Conservation (phyloP, 148 eudicot genomes). For the Vaccinium myrtillus region DNA sequence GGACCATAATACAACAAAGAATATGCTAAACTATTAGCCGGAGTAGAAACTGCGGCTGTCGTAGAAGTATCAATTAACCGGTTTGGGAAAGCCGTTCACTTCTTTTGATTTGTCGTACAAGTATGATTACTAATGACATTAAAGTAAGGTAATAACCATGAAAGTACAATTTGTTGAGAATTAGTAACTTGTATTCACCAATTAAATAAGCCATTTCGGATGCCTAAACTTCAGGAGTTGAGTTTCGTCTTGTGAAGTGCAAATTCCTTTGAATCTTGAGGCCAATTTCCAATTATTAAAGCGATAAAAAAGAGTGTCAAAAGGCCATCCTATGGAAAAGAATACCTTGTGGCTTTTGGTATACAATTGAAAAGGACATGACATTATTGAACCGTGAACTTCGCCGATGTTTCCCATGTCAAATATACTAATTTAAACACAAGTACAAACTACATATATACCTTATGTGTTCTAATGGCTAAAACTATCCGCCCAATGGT, state of each 20-base stretch:
- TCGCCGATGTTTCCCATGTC: constrained; percentile 1
- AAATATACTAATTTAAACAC: no score
- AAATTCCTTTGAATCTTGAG: neutral
- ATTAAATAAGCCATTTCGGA: neutral
- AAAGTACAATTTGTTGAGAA: neutral
- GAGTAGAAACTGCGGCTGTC: no score
- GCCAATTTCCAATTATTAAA: neutral
- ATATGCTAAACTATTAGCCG: no score
- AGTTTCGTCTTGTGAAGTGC: neutral
- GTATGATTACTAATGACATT: no score
- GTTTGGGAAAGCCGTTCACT: neutral
- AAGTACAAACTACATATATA: neutral
- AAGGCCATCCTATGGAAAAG: neutral
- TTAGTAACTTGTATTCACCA: neutral
- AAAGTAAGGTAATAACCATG: neutral
- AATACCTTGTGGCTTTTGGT: neutral
- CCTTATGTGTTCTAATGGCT: neutral
- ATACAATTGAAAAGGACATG: neutral
- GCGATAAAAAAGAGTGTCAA: neutral
- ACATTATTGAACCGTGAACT: constrained; percentile 13
- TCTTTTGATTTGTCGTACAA: neutral
- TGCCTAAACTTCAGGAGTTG: neutral
- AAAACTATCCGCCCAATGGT: neutral
- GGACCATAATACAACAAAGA: no score
- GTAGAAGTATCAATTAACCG: neutral